Evolutionary conservation across 73 alveolate species (phyloP).

Genomic region (Stentor roeselii): DNA sequence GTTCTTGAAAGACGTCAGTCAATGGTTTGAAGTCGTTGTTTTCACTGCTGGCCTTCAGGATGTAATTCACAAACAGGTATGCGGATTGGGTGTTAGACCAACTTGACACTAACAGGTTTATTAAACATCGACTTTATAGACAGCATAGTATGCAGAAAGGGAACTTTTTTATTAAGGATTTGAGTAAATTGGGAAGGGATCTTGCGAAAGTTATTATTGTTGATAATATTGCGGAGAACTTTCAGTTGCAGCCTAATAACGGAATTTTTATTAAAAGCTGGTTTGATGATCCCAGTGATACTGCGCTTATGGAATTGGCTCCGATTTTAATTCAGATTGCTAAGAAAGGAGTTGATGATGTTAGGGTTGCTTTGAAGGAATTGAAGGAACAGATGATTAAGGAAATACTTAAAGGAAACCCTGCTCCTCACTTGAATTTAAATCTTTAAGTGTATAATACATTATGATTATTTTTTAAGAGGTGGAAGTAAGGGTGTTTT

Average conservation of each 20-base stretch:
- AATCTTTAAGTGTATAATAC: too few relatives aligned
- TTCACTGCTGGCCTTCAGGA: conserved; percentile 97
- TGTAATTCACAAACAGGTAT: conserved; percentile 54
- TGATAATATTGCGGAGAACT: conserved; percentile 96
- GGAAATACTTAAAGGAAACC: conserved; percentile 48
- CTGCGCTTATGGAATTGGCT: conserved; percentile 85
- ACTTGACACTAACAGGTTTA: conserved; percentile 70
- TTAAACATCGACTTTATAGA: conserved; percentile 81
- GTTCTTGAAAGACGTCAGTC: conserved; percentile 86
- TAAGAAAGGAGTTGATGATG: conserved; percentile 81
- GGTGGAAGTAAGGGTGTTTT: too few relatives aligned
- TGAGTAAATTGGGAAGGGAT: conserved; percentile 92
- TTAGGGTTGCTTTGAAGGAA: conserved; percentile 82
- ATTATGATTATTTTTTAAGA: too few relatives aligned
- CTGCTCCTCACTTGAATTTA: conserved; percentile 59
- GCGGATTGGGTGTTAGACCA: conserved; percentile 91
- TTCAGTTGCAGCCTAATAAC: conserved; percentile 83
- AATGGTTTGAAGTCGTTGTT: conserved; percentile 91
- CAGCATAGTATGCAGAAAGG: conserved; percentile 89
- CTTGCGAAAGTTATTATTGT: conserved; percentile 84
- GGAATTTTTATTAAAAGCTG: conserved; percentile 94
- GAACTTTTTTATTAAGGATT: conserved; percentile 85
- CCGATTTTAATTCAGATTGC: conserved; percentile 82
- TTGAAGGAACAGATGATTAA: conserved; percentile 79
- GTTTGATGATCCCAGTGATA: conserved; percentile 88